Evolutionary conservation across 2,329 filamentous ascomycete species (phyloP).

Genomic region (Fusarium tjaetaba): DNA sequence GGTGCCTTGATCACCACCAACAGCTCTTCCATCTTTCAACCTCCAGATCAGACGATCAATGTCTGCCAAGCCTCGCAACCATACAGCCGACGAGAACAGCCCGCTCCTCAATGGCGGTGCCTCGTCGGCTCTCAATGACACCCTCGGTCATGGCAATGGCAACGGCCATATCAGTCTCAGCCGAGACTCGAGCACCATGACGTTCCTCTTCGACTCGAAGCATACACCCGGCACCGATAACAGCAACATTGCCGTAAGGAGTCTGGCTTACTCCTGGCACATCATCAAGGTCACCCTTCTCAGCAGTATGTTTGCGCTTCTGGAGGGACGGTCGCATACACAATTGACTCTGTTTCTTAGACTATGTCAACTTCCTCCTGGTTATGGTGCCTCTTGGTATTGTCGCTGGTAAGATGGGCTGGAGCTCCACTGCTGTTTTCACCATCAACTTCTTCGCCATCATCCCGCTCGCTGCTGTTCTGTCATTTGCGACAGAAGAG

Average conservation of each 20-base stretch:
- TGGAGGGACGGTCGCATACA: neutral
- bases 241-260: constrained; percentile 56
- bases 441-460: constrained; percentile 84
- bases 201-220: constrained; percentile 61
- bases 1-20: constrained; percentile 38
- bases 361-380: constrained; percentile 75
- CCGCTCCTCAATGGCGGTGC: constrained; percentile 55
- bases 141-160: constrained; percentile 24
- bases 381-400: constrained; percentile 80
- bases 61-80: constrained; percentile 43
- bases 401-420: constrained; percentile 68
- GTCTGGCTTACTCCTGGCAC: constrained; percentile 62
- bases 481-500: constrained; percentile 83
- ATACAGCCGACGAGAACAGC: constrained; percentile 51
- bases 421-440: constrained; percentile 76
- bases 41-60: constrained; percentile 47
- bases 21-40: constrained; percentile 41
- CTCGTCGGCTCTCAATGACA: constrained; percentile 36
- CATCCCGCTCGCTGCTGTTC: constrained; percentile 76
- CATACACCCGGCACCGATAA: constrained; percentile 64
- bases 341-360: constrained; percentile 47
- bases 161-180: constrained; percentile 40
- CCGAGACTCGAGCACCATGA: constrained; percentile 35
- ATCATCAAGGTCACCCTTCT: constrained; percentile 66
- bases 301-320: constrained; percentile 61